Conservation (phyloP, 2,329 filamentous ascomycete species). For the Iodosphaeria phyllophila region DNA sequence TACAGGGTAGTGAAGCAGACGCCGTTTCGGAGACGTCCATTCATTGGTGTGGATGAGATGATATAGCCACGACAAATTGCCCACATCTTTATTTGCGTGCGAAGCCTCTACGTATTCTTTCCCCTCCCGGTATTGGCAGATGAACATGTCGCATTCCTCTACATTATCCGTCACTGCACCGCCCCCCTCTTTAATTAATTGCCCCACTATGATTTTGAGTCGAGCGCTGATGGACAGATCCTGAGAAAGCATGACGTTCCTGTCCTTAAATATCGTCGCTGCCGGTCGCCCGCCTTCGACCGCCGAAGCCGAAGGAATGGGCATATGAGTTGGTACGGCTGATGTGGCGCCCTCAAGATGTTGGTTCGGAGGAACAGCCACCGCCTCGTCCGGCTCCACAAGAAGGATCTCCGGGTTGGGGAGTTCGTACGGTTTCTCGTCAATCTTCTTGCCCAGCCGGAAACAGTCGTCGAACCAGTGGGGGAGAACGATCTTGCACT, state of each 20-base stretch:
- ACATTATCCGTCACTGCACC: conserved; percentile 49
- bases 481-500: conserved; percentile 71
- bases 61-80: conserved; percentile 87
- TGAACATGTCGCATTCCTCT: conserved; percentile 58
- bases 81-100: conserved; percentile 62
- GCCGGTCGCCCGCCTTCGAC: conserved; percentile 21
- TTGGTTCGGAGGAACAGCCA: conserved; percentile 36
- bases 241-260: conserved; percentile 54
- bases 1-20: conserved; percentile 78
- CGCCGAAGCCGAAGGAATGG: conserved; percentile 20
- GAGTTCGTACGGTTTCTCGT: conserved; percentile 69
- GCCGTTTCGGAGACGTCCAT: conserved; percentile 71
- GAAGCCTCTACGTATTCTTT: conserved; percentile 61
- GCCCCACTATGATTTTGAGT: conserved; percentile 46
- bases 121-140: conserved; percentile 77
- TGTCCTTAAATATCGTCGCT: conserved; percentile 60
- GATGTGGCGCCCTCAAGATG: conserved; percentile 50
- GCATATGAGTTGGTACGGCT: conserved; percentile 23
- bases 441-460: conserved; percentile 77
- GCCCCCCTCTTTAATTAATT: conserved; percentile 52
- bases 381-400: conserved; percentile 31
- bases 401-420: conserved; percentile 74
- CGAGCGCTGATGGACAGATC: conserved; percentile 56
- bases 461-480: conserved; percentile 98
- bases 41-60: conserved; percentile 74